These are phyloP conservation scores for Kalanchoe fedtschenkoi DNA, from an alignment of 164 flowering plant genomes.

Conservation along the genomic window DNA sequence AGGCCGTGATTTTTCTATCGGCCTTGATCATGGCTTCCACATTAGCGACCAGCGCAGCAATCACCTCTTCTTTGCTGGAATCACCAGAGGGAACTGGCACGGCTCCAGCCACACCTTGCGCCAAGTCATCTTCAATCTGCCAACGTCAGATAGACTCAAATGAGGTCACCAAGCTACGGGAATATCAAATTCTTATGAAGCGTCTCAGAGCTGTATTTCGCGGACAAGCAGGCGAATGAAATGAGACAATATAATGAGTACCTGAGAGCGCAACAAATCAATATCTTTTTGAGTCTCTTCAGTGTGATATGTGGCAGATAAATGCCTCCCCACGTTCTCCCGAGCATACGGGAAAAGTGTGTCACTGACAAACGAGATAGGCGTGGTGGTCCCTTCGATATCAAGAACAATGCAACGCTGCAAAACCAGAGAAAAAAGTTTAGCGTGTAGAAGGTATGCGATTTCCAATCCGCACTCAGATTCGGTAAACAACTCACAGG, in stretches of 20 bases:
- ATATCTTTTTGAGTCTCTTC: conserved; percentile 90
- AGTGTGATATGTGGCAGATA: conserved; percentile 59
- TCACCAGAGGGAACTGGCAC: conserved; percentile 58
- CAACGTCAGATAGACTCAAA: conserved; percentile 9
- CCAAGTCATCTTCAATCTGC: conserved; percentile 70
- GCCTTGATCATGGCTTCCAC: conserved; percentile 92
- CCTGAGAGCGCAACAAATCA: conserved; percentile 65
- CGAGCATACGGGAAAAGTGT: conserved; percentile 98
- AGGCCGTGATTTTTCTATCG: conserved; percentile 83
- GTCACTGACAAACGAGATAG: conserved; percentile 86
- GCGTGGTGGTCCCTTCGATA: conserved; percentile 98
- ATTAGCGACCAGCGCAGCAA: conserved; percentile 78
- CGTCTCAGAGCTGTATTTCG: background rate
- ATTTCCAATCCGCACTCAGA: background rate
- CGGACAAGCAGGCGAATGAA: background rate
- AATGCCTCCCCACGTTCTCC: conserved; percentile 75
- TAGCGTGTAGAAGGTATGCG: background rate
- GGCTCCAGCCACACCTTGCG: conserved; percentile 58
- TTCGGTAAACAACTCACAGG: conserved; percentile 25
- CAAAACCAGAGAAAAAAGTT: conserved; percentile 13
- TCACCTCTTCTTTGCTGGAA: conserved; percentile 71
- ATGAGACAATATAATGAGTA: conserved; percentile 19
- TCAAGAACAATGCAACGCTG: conserved; percentile 95
- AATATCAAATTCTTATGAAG: background rate
- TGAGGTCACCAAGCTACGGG: too few species aligned